Conservation (phyloP, 305 asterid species). For the Fraxinus greggii region DNA sequence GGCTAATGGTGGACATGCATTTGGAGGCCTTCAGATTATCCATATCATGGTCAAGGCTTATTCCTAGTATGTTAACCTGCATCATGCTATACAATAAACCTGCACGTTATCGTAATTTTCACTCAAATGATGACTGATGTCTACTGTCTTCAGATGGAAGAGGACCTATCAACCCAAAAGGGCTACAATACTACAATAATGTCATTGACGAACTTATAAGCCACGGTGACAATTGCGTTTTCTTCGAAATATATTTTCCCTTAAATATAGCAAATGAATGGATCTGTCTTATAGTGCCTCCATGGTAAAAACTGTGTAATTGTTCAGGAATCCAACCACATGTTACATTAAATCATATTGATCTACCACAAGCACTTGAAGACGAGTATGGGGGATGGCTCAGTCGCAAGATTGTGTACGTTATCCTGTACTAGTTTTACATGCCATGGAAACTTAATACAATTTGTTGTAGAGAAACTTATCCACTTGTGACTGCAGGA, state of each 20-base stretch:
- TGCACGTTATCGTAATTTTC: neutral
- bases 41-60: constrained; percentile 41
- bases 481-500: constrained; percentile 28
- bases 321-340: constrained; percentile 58
- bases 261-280: neutral
- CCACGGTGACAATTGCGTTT: constrained; percentile 35
- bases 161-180: constrained; percentile 49
- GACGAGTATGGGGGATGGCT: constrained; percentile 61
- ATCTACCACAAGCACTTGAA: constrained; percentile 62
- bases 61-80: constrained; percentile 41
- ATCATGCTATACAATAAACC: neutral
- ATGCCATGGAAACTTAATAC: neutral
- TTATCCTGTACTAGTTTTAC: neutral
- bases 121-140: neutral
- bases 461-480: neutral
- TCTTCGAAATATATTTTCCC: neutral
- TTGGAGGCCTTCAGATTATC: constrained; percentile 40
- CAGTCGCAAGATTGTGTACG: constrained; percentile 49
- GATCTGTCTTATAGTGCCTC: neutral
- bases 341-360: constrained; percentile 44
- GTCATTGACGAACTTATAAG: constrained; percentile 46
- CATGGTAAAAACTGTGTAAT: neutral
- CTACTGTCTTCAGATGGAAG: constrained; percentile 48
- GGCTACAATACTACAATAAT: constrained; percentile 51
- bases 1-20: constrained; percentile 30